Evolutionary conservation across 768 basidiomycete genomes (phyloP).

Genomic region (Rhodosporidiobolus sp.): DNA sequence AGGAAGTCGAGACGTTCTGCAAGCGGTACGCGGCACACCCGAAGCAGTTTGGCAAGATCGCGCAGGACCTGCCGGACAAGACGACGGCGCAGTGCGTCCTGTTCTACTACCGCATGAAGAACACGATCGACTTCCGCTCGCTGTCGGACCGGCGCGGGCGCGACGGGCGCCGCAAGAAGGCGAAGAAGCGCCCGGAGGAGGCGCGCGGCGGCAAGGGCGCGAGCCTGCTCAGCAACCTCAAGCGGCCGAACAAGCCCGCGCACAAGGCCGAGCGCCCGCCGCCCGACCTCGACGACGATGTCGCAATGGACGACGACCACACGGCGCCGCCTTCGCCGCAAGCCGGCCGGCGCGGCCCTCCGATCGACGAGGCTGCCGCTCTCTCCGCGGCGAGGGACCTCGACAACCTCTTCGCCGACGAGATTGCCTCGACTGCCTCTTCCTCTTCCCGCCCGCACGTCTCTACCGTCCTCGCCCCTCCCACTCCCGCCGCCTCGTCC

Average conservation of each 20-base stretch:
- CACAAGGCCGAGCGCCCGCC: slow-evolving; percentile 26
- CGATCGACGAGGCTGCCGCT: slow-evolving; percentile 3
- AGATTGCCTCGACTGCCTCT: background rate
- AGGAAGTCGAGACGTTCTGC: slow-evolving; percentile 73
- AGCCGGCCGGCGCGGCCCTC: background rate
- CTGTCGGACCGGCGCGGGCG: slow-evolving; percentile 66
- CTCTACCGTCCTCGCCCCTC: background rate
- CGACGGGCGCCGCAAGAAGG: slow-evolving; percentile 63
- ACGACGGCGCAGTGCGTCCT: slow-evolving; percentile 82
- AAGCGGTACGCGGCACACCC: slow-evolving; percentile 78
- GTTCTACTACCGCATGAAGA: slow-evolving; percentile 94
- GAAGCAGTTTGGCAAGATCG: slow-evolving; percentile 94
- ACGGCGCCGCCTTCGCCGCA: slow-evolving; percentile 10
- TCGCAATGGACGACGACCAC: slow-evolving; percentile 27
- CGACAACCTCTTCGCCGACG: slow-evolving; percentile 15
- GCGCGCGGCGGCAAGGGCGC: slow-evolving; percentile 70
- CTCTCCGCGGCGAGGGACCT: background rate
- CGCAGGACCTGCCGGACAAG: slow-evolving; percentile 75
- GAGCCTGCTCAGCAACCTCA: slow-evolving; percentile 73
- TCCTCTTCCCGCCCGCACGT: background rate
- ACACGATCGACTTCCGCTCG: slow-evolving; percentile 80
- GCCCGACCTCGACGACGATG: slow-evolving; percentile 26
- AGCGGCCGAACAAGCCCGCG: slow-evolving; percentile 25
- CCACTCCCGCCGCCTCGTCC: background rate
- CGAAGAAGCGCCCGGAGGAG: slow-evolving; percentile 51